Base-by-base conservation (phyloP, 805 yeast genomes). In the Kodamaea kaohsiungensis region DNA sequence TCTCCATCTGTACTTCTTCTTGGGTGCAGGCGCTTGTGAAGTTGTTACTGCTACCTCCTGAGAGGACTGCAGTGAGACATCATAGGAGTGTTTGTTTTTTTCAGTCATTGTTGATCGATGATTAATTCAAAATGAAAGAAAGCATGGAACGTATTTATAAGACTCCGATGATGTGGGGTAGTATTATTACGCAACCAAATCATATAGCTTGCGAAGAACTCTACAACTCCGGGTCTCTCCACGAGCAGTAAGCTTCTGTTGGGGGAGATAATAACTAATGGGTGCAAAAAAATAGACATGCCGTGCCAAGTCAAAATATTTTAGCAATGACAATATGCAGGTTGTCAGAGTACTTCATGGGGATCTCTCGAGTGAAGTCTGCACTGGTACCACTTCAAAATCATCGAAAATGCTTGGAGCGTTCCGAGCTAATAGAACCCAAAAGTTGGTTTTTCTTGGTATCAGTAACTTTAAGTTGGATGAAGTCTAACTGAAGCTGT, bases 1-100 rank as follows among this genome's bases (percentile, higher is more conserved):
- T 43, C 59, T 61, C 73, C 73, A 62, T 45, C 61, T 52, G 43
- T 43, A 56, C 46, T 40, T 53, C 22, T 45, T 51, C 43, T 51
- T 54, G 16, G 39, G 35, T 7, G 45, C 25, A 17, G n/a, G n/a
- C n/a, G 2, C 45, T 17, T 17, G 25, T 15, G 25, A 5, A 40
- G 45, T 2, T 7, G 25, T 25, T 22, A 7, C 45, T 22, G 18
- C 17, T 6, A 12, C 35, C 61, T 57, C 54, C 9, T 16, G 22
- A 8, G 43, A 39, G 37, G 48, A 30, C 39, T 16, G 27, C 39
- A 33, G 38, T 15, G 25, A 27, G 13, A 46, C 48, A 15, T 46
- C 38, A 25, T 46, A 46, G 35, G 38, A 27, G 5, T 8, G 3
- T 4, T 46, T 27, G 9, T 46, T 46, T 22, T 46, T 46, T 9